Conservation (phyloP, 495 filamentous ascomycete genomes). For the Niebla homalea region DNA sequence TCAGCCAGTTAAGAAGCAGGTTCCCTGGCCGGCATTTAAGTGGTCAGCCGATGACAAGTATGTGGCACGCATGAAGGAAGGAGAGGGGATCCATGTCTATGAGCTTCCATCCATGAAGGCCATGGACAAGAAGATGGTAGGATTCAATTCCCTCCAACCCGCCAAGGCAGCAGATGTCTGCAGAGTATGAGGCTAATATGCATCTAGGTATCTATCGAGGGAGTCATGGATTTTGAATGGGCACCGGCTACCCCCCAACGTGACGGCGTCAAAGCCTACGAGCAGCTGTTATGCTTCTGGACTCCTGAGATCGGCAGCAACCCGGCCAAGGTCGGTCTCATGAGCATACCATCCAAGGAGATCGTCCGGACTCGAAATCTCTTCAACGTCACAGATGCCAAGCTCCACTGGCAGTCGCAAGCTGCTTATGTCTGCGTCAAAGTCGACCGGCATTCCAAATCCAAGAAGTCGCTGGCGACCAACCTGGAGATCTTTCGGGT, state of each 20-base stretch:
- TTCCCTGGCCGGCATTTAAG: conserved; percentile 97
- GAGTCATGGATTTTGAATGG: conserved; percentile 97
- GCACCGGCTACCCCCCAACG: conserved; percentile 66
- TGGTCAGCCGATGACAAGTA: conserved; percentile 98
- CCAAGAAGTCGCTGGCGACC: conserved; percentile 91
- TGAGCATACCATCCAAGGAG: conserved; percentile 90
- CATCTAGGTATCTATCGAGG: conserved; percentile 75
- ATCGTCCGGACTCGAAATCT: conserved; percentile 87
- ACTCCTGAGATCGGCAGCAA: conserved; percentile 97
- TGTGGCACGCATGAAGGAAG: conserved; percentile 80
- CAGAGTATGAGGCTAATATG: no score
- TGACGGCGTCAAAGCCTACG: conserved; percentile 73
- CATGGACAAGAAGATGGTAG: conserved; percentile 53
- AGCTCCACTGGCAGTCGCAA: conserved; percentile 94
- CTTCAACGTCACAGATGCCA: conserved; percentile 94
- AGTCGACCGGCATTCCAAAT: conserved; percentile 97
- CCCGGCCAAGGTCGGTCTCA: conserved; percentile 90
- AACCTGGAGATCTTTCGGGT: conserved; percentile 98
- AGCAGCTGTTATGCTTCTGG: conserved; percentile 97
- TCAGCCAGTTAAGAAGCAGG: conserved; percentile 70
- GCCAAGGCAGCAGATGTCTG: no score
- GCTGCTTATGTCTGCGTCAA: conserved; percentile 91
- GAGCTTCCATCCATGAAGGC: conserved; percentile 86
- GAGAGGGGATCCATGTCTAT: conserved; percentile 83
- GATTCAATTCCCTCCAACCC: background rate